A percentile compares a stretch with the other conserved stretches of the same genome.
Conservation (phyloP, 768 basidiomycete species). For the Ramaria sp. region DNA sequence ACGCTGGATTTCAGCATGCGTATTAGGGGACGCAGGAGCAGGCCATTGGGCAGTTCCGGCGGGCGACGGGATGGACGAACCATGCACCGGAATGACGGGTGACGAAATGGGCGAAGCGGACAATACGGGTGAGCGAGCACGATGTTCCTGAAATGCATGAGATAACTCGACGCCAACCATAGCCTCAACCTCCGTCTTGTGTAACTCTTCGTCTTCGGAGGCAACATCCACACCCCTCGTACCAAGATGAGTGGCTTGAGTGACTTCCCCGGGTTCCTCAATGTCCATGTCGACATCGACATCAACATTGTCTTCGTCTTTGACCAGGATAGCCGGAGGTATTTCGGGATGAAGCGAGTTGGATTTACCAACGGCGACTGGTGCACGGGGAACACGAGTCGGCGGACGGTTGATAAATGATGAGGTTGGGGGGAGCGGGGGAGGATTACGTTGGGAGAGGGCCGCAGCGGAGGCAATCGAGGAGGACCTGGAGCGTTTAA, state of each 20-base stretch:
- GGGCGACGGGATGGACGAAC: constrained; percentile 18
- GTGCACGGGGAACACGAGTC: constrained; percentile 18
- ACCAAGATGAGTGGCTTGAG: constrained; percentile 17
- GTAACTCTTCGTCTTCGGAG: constrained; percentile 29
- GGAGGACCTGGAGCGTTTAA: constrained; percentile 51
- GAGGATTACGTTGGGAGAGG: constrained; percentile 58
- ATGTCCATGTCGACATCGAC: constrained; percentile 55
- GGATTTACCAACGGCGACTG: constrained; percentile 24
- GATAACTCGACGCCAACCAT: constrained; percentile 37
- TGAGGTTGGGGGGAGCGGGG: constrained; percentile 46
- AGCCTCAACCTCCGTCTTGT: constrained; percentile 51
- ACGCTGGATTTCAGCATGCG: constrained; percentile 53
- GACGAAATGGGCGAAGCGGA: not conserved
- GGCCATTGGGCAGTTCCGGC: constrained; percentile 13
- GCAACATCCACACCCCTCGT: constrained; percentile 3
- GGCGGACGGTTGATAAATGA: constrained; percentile 10
- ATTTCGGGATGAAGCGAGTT: constrained; percentile 9
- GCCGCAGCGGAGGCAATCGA: constrained; percentile 47
- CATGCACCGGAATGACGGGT: not conserved
- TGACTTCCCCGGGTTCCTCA: constrained; percentile 28
- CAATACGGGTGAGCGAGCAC: constrained; percentile 13
- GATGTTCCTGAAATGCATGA: constrained; percentile 23
- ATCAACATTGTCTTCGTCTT: constrained; percentile 27
- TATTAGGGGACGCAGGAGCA: constrained; percentile 59
- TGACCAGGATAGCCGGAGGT: constrained; percentile 23